phyloP scores from a whole-genome alignment of 345 rosid species.

The Trapa incisa region DNA sequence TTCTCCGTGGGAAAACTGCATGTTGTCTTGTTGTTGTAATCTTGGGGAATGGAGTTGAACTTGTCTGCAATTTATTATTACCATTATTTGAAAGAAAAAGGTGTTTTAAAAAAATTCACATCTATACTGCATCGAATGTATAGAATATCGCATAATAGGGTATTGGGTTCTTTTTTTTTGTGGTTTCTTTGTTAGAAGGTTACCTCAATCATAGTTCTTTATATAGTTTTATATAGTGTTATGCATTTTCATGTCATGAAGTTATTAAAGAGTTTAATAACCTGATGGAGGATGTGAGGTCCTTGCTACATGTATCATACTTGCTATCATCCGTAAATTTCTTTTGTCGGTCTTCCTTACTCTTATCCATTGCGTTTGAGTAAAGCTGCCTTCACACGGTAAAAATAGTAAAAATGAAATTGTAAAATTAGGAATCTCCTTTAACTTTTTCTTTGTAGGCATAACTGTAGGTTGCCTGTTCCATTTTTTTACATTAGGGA shows the following conservation, averaged over 20 bases:
- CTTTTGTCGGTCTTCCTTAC: no score
- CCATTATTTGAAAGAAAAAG: neutral
- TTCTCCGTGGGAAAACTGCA: neutral
- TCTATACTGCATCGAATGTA: no score
- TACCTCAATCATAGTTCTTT: neutral
- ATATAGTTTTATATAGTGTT: neutral
- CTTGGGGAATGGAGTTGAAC: no score
- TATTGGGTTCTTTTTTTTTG: neutral
- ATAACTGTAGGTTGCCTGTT: neutral
- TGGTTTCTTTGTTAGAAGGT: neutral
- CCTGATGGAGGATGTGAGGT: no score
- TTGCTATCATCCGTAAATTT: no score
- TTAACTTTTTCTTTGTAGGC: neutral
- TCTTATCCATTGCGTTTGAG: no score
- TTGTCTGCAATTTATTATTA: neutral
- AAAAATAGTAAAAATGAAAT: no score
- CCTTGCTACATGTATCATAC: no score
- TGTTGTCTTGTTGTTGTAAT: conserved; percentile 24
- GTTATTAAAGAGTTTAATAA: no score
- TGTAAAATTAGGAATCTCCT: neutral
- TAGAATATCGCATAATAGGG: neutral
- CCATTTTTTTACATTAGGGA: neutral
- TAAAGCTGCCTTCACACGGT: no score
- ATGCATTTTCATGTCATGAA: neutral
- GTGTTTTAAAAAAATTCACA: no score